Base-by-base conservation (phyloP, 2,329 filamentous ascomycete species). In the Trichoderma hamatum region DNA sequence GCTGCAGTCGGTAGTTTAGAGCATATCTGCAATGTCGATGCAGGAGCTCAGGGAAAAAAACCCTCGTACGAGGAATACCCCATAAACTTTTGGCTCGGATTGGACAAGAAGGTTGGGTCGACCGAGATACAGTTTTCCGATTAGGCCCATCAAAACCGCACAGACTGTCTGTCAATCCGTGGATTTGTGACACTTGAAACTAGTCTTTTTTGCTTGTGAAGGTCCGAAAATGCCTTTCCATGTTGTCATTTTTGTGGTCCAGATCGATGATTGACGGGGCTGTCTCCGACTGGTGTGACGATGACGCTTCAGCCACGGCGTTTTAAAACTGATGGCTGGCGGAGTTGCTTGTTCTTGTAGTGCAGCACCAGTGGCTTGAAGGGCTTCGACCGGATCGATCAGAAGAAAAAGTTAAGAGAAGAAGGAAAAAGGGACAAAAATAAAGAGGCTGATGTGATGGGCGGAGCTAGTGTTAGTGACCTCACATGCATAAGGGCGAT, bases 401-500 rank as follows among this genome's bases (percentile, higher is more conserved):
- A 11, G n/a, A 30, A n/a, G 21, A 30, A 10, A n/a, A 30, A 16
- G 13, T 5, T 14, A 5, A 36, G 26, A 56, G 51, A 65, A 65
- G 62, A 56, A 43, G 26, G 26, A 49, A 19, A 56, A 49, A 28
- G 30, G 9, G 24, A 11, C 3, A 13, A 21, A 21, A 24, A 2
- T 26, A 26, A 65, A 66, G 39, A 56, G 36, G 51, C 51, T 46
- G 52, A 66, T 26, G 62, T 13, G 19, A 24, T 43, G 34, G 52
- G 24, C 26, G 26, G 34, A 30, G 52, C 28, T 56, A 66, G 52
- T 19, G 36, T 55, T 34, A 19, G 63, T 51, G 26, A 49, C 52
- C 46, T 43, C 54, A 59, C 63, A 34, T 67, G 63, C 63, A 67
- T 51, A 26, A 58, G 52, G 30, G 32, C 61, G 51, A 43, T 30